A percentile compares a stretch with the other conserved stretches of the same genome.
phyloP scores from a whole-genome alignment of 768 basidiomycete genomes.

The Cystobasidium ongulense region DNA sequence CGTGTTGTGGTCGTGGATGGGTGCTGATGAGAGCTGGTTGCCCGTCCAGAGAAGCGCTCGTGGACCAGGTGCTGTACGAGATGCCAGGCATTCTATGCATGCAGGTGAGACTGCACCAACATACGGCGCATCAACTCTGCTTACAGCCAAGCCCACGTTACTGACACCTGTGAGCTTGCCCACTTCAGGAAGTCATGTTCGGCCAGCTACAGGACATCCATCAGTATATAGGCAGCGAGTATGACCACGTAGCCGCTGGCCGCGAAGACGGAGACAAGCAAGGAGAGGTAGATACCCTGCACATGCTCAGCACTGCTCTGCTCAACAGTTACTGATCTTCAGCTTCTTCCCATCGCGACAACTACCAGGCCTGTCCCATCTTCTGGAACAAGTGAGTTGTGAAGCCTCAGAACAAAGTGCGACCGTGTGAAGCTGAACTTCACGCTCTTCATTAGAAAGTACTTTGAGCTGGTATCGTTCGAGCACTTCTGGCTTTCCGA shows the following conservation, averaged over 20 bases:
- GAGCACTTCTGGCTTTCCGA: slow-evolving; percentile 45
- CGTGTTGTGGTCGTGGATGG: neutral
- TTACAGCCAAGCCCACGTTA: neutral
- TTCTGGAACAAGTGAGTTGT: slow-evolving; percentile 32
- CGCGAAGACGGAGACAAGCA: slow-evolving; percentile 14
- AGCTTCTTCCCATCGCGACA: neutral
- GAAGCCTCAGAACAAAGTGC: neutral
- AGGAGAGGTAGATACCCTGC: slow-evolving; percentile 14
- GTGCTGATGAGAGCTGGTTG: neutral
- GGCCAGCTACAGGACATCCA: slow-evolving; percentile 33
- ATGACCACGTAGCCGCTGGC: slow-evolving; percentile 34
- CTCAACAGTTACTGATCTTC: neutral
- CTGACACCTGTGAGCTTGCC: neutral
- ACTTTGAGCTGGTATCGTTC: slow-evolving; percentile 37
- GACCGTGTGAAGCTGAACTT: neutral
- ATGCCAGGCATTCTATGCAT: slow-evolving; percentile 36
- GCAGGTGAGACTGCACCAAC: neutral
- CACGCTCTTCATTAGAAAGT: slow-evolving; percentile 6
- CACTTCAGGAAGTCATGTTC: slow-evolving; percentile 35
- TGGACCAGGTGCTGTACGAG: slow-evolving; percentile 35
- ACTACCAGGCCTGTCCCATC: slow-evolving; percentile 37
- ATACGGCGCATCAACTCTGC: no score
- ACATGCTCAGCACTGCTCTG: neutral
- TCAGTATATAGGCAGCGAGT: slow-evolving; percentile 23
- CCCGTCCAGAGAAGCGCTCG: slow-evolving; percentile 24